phyloP scores from a whole-genome alignment of 177 flowering plant genomes.

The Vitis hybrid region DNA sequence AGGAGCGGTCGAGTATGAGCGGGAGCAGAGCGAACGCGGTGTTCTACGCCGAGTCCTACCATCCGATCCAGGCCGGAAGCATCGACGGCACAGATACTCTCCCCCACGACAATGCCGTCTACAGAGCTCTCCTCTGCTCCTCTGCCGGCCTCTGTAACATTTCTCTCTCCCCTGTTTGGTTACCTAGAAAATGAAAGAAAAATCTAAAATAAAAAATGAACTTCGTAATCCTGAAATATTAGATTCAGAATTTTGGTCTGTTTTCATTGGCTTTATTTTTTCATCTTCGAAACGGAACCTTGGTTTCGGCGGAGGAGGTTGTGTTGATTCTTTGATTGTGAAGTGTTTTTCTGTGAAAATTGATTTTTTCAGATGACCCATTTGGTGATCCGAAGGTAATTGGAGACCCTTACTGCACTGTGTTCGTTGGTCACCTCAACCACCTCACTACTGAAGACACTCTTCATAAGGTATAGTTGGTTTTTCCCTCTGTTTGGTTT shows the following conservation, averaged over 20 bases:
- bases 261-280: too few species aligned
- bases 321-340: too few species aligned
- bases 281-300: too few species aligned
- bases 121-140: conserved; percentile 82
- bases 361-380: conserved; percentile 70
- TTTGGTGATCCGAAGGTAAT: conserved; percentile 77
- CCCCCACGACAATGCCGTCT: conserved; percentile 86
- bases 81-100: conserved; percentile 90
- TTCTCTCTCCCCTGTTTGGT: background rate
- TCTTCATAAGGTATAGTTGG: conserved; percentile 52
- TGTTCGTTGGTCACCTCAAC: conserved; percentile 85
- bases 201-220: too few species aligned
- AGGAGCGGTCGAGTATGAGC: conserved; percentile 14
- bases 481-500: background rate
- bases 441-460: conserved; percentile 73
- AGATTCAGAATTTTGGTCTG: too few species aligned
- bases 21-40: conserved; percentile 55
- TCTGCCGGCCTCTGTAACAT: conserved; percentile 72
- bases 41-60: conserved; percentile 78
- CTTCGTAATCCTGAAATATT: too few species aligned
- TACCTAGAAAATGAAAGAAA: background rate
- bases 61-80: conserved; percentile 96
- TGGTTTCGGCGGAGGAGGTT: too few species aligned
- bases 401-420: conserved; percentile 85
- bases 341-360: too few species aligned